Percentiles rank a stretch among this genome's conserved stretches.
phyloP scores from a whole-genome alignment of 2,329 filamentous ascomycete genomes.

The Epichloe typhina region DNA sequence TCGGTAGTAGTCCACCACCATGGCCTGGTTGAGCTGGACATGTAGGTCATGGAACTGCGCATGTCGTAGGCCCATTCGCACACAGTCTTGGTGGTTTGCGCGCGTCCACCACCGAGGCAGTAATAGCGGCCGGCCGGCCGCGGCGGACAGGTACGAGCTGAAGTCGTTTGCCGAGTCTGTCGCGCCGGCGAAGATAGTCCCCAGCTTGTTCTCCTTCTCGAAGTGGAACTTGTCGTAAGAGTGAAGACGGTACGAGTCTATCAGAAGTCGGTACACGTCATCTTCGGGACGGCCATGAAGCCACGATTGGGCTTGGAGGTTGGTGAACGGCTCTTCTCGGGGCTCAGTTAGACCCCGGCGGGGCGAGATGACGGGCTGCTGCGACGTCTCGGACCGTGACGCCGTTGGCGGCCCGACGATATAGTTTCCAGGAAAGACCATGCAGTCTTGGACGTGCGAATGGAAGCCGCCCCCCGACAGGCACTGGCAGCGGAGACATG shows the following conservation, averaged over 20 bases:
- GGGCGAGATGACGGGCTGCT: conserved; percentile 1
- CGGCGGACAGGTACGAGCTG: conserved; percentile 16
- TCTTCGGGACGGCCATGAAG: conserved; percentile 23
- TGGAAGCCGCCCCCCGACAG: background rate
- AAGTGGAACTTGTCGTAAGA: conserved; percentile 18
- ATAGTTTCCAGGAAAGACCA: conserved; percentile 1
- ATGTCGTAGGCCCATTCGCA: conserved; percentile 12
- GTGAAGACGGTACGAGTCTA: conserved; percentile 30
- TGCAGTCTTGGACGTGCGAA: conserved; percentile 2
- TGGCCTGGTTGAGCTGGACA: conserved; percentile 13
- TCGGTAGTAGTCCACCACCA: conserved; percentile 23
- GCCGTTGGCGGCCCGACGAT: background rate
- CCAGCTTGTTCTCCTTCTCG: conserved; percentile 6
- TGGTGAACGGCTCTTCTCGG: conserved; percentile 19
- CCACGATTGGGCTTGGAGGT: conserved; percentile 20
- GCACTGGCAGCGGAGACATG: conserved; percentile 1
- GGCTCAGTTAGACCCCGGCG: conserved; percentile 10
- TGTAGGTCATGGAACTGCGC: conserved; percentile 15
- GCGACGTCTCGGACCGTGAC: background rate
- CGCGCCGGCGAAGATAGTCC: conserved; percentile 10
- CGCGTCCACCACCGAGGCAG: conserved; percentile 27
- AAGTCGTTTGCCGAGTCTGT: conserved; percentile 16
- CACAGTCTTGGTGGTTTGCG: conserved; percentile 20
- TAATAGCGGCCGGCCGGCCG: conserved; percentile 9
- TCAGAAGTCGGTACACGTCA: conserved; percentile 28